Evolutionary conservation across 345 rosid genomes (phyloP).

Genomic region (Syzygium aqueum): DNA sequence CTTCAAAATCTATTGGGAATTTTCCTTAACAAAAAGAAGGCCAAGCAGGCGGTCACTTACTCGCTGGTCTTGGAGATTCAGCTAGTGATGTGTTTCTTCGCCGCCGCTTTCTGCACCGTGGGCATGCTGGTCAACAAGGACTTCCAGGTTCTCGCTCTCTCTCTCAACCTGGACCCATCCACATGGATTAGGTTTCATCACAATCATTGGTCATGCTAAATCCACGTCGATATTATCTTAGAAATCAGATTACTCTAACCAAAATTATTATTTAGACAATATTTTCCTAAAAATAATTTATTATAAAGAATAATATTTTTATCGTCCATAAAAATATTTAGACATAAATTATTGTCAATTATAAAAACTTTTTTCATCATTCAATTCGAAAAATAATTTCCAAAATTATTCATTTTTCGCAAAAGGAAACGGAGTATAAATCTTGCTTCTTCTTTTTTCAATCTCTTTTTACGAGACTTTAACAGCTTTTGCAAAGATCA

Average conservation of each 20-base stretch:
- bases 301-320: too few species aligned
- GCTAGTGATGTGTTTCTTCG: slow-evolving; percentile 41
- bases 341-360: too few species aligned
- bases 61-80: slow-evolving; percentile 67
- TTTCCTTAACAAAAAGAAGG: slow-evolving; percentile 21
- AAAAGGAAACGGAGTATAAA: too few species aligned
- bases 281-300: too few species aligned
- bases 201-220: not conserved
- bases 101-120: slow-evolving; percentile 39
- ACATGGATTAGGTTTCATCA: not conserved
- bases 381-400: too few species aligned
- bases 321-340: too few species aligned
- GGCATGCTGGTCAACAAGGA: slow-evolving; percentile 66
- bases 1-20: too few species aligned
- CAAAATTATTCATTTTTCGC: too few species aligned
- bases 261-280: not conserved
- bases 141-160: slow-evolving; percentile 33
- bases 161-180: not conserved
- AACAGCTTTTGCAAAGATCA: not conserved
- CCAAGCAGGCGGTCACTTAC: slow-evolving; percentile 40
- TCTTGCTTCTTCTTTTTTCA: too few species aligned
- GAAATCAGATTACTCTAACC: not conserved
- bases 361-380: too few species aligned
- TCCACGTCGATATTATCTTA: not conserved
- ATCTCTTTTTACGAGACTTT: too few species aligned